These are phyloP conservation scores for Akanthomyces lecanii DNA, from an alignment of 2,329 filamentous ascomycete species.

Conservation along the genomic window DNA sequence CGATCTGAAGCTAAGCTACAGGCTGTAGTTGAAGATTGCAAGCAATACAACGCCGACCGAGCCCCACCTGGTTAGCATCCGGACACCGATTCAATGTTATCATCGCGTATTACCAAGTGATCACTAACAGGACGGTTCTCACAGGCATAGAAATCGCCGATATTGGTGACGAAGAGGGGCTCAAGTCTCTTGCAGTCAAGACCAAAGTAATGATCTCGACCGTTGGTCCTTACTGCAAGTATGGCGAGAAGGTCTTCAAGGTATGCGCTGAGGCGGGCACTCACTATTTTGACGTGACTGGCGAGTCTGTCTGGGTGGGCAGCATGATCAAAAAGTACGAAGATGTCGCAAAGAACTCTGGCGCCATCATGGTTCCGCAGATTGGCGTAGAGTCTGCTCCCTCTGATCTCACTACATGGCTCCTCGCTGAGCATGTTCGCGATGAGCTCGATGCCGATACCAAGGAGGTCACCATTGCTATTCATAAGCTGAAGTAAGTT, in stretches of 20 bases:
- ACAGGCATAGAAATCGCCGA: slow-evolving; percentile 50
- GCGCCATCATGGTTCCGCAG: slow-evolving; percentile 59
- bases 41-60: slow-evolving; percentile 64
- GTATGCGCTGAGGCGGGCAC: slow-evolving; percentile 60
- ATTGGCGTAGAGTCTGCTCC: slow-evolving; percentile 59
- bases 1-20: slow-evolving; percentile 74
- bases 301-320: slow-evolving; percentile 55
- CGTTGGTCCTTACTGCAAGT: slow-evolving; percentile 54
- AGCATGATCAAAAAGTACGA: slow-evolving; percentile 60
- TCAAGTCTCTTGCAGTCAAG: slow-evolving; percentile 50
- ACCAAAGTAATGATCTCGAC: slow-evolving; percentile 53
- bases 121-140: background rate
- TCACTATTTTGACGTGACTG: slow-evolving; percentile 61
- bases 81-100: background rate
- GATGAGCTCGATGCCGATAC: slow-evolving; percentile 46
- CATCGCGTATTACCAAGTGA: background rate
- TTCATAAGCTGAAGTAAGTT: slow-evolving; percentile 39
- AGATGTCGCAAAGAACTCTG: slow-evolving; percentile 45
- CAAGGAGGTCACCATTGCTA: slow-evolving; percentile 50
- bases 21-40: slow-evolving; percentile 62
- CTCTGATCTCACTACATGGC: slow-evolving; percentile 55
- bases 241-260: slow-evolving; percentile 56
- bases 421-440: slow-evolving; percentile 47
- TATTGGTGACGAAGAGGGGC: slow-evolving; percentile 41
- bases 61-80: slow-evolving; percentile 57